Evolutionary conservation across 2,329 filamentous ascomycete genomes (phyloP).

Genomic region (Talaromyces funiculosus): DNA sequence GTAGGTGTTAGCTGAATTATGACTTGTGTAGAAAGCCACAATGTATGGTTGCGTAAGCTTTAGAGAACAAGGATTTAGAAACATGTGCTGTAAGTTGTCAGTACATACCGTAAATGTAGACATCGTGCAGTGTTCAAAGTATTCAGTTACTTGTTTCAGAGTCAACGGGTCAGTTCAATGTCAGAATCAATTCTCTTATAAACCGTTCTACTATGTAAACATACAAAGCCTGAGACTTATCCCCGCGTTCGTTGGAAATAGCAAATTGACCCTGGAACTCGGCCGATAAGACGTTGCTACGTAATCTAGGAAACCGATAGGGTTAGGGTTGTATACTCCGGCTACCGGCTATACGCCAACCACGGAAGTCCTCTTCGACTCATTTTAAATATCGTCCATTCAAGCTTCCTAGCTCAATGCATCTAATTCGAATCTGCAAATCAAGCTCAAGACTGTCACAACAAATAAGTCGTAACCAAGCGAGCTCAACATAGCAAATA

Average conservation of each 20-base stretch:
- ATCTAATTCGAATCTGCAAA: neutral
- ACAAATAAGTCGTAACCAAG: neutral
- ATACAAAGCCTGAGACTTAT: neutral
- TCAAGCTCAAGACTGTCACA: neutral
- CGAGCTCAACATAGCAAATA: neutral
- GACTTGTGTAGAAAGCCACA: neutral
- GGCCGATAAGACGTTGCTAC: constrained; percentile 2
- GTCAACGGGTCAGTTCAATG: neutral
- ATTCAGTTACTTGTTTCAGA: neutral
- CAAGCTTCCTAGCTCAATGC: neutral
- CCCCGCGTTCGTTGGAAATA: neutral
- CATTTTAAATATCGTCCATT: neutral
- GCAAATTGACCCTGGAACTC: neutral
- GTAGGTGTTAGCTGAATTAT: constrained; percentile 3
- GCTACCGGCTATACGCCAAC: neutral
- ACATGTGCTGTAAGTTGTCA: neutral
- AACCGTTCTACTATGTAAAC: neutral
- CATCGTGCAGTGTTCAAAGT: neutral
- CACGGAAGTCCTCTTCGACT: neutral
- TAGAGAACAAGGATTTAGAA: neutral
- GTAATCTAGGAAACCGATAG: neutral
- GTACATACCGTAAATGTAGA: constrained; percentile 11
- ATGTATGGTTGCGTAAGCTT: neutral
- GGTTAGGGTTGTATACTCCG: neutral
- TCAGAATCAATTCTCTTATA: neutral